Conservation (phyloP, 2,329 filamentous ascomycete species). For the Pseudopithomyces maydicus region DNA sequence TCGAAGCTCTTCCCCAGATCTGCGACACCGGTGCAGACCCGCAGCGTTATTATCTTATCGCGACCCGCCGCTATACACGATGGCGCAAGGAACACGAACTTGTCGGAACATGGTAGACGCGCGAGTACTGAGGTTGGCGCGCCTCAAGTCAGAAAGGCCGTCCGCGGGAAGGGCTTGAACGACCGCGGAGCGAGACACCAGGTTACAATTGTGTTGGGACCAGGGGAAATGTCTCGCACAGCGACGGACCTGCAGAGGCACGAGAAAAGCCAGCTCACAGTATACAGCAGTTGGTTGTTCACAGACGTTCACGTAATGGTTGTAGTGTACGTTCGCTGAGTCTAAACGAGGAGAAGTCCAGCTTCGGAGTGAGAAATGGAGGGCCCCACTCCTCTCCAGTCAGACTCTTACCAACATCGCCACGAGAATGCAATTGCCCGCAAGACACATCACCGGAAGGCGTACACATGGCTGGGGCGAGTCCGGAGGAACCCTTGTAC, state of each 20-base stretch:
- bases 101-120: neutral
- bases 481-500: neutral
- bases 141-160: neutral
- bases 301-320: too few relatives aligned
- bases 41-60: neutral
- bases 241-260: too few relatives aligned
- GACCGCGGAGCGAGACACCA: neutral
- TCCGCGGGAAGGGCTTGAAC: neutral
- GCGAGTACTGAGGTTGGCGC: neutral
- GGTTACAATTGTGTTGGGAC: too few relatives aligned
- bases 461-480: neutral
- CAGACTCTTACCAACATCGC: neutral
- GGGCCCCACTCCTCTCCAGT: neutral
- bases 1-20: conserved; percentile 3
- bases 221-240: too few relatives aligned
- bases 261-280: too few relatives aligned
- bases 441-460: neutral
- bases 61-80: neutral
- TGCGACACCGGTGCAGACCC: neutral
- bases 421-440: neutral
- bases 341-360: neutral
- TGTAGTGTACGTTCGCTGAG: too few relatives aligned
- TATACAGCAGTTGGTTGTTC: too few relatives aligned
- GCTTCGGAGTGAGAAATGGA: neutral
- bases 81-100: neutral